Base-by-base conservation (phyloP, 2,329 filamentous ascomycete species). In the Hypomyces perniciosus region DNA sequence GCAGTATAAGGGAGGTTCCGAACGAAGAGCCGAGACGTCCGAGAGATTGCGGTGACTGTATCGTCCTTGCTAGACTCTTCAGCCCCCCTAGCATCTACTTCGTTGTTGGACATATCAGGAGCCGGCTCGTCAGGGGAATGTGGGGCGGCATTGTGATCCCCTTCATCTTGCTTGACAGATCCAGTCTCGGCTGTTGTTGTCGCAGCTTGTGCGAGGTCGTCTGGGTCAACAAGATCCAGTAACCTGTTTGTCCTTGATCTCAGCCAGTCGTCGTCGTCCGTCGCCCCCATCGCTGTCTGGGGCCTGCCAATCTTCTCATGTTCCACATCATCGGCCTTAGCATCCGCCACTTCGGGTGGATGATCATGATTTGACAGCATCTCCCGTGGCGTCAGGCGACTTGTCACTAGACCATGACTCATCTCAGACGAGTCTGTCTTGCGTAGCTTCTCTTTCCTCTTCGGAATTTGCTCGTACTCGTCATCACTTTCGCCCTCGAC, bases 181-280 rank as follows among this genome's bases (percentile, higher is more conserved):
- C 34, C 53, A 43, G 40, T 47, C 9, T 44, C 50, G 28, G 46
- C 39, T 33, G 37, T 47, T 35, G 54, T 31, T 50, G 51, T 48
- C n/a, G 52, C 53, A 53, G 46, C 45, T 30, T 57, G 56, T 49
- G 62, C 58, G 52, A 71, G 58, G 53, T 86, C 81, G 53, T 85
- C 85, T 40, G 89, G 86, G 60, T 95, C 89, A 48, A 91, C 76
- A 29, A 97, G 74, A 65, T 92, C 93, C 46, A 96, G 76, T 44
- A 95, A 73, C 61, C 92, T 81, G 69, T 85, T 96, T 10, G 91
- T 97, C 59, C 88, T 83, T 56, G 88, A 92, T 52, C 92, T 84
- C 59, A 96, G 76, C 93, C 93, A 99, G 68, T 97, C 91, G 54
- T 85, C 91, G 54, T 85, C 83, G 69, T 96, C 90, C 26, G 86